Conservation (phyloP, 306 rosid species). For the Prunus mira region DNA sequence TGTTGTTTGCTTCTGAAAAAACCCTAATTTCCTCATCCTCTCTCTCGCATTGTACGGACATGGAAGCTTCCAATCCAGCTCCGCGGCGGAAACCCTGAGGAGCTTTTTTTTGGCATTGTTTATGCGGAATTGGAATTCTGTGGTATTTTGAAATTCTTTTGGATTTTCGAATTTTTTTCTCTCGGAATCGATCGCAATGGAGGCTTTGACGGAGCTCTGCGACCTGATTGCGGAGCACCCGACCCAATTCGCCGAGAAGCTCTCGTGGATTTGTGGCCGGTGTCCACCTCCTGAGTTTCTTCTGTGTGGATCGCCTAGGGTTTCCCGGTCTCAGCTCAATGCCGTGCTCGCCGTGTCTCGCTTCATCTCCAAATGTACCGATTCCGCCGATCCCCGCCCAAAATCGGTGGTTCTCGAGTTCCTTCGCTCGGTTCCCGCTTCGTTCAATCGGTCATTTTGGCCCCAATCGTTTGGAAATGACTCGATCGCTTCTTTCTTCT, state of each 20-base stretch:
- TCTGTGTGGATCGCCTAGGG: constrained; percentile 67
- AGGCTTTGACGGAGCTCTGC: constrained; percentile 86
- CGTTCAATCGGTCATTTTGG: constrained; percentile 72
- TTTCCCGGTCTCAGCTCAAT: constrained; percentile 89
- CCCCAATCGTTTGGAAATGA: constrained; percentile 64
- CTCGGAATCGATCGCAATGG: constrained; percentile 50
- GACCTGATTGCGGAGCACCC: constrained; percentile 88
- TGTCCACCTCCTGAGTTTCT: constrained; percentile 75
- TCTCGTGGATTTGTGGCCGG: constrained; percentile 78
- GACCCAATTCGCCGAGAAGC: constrained; percentile 62
- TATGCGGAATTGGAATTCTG: not conserved
- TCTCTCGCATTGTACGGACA: not conserved
- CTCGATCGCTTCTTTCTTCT: constrained; percentile 56
- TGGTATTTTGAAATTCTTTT: not conserved
- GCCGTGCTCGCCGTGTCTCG: constrained; percentile 85
- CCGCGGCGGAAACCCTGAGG: constrained; percentile 9
- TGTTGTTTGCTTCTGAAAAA: not conserved
- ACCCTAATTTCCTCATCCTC: not conserved
- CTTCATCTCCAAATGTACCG: constrained; percentile 69
- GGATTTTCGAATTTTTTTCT: not conserved
- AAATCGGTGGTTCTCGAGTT: constrained; percentile 65
- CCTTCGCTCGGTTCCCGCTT: constrained; percentile 64
- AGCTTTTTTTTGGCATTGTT: not conserved
- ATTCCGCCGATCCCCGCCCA: constrained; percentile 68
- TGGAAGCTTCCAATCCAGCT: constrained; percentile 15